A percentile compares a stretch with the other conserved stretches of the same genome.
Evolutionary conservation across 495 filamentous ascomycete genomes (phyloP).

Genomic region (Penicillium herquei): DNA sequence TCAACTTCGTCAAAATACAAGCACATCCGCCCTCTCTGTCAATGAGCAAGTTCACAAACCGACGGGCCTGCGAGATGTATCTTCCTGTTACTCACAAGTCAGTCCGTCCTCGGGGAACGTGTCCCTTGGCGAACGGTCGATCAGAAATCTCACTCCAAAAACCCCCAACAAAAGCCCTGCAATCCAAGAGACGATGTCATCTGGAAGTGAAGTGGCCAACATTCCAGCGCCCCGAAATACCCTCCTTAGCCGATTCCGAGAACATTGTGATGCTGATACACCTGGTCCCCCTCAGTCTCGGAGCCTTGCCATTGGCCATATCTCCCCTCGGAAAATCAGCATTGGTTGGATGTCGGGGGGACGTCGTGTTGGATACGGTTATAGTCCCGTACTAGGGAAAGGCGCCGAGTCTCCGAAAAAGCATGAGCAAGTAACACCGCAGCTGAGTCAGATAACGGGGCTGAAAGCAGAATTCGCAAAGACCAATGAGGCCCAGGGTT

Average conservation of each 20-base stretch:
- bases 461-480: not conserved
- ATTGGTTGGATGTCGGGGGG: slow-evolving; percentile 48
- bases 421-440: not conserved
- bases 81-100: slow-evolving; percentile 31
- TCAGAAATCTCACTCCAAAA: not conserved
- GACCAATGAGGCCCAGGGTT: not conserved
- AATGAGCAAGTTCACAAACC: slow-evolving; percentile 4
- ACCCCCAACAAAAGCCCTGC: not conserved
- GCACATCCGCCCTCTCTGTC: slow-evolving; percentile 2
- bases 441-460: not conserved
- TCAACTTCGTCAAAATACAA: slow-evolving; percentile 2
- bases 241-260: slow-evolving; percentile 28
- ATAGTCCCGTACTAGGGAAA: slow-evolving; percentile 29
- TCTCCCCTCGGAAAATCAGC: slow-evolving; percentile 36
- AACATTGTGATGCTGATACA: slow-evolving; percentile 24
- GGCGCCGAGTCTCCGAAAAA: slow-evolving; percentile 12
- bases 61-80: slow-evolving; percentile 14
- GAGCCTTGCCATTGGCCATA: slow-evolving; percentile 4
- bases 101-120: slow-evolving; percentile 5
- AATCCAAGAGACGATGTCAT: not conserved
- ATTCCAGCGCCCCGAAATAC: not conserved
- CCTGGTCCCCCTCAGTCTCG: slow-evolving; percentile 3
- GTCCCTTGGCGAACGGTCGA: not conserved
- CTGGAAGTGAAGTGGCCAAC: not conserved
- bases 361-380: slow-evolving; percentile 44